phyloP scores from a whole-genome alignment of 2,329 filamentous ascomycete species.

The Ceratocystis cacaofunesta region DNA sequence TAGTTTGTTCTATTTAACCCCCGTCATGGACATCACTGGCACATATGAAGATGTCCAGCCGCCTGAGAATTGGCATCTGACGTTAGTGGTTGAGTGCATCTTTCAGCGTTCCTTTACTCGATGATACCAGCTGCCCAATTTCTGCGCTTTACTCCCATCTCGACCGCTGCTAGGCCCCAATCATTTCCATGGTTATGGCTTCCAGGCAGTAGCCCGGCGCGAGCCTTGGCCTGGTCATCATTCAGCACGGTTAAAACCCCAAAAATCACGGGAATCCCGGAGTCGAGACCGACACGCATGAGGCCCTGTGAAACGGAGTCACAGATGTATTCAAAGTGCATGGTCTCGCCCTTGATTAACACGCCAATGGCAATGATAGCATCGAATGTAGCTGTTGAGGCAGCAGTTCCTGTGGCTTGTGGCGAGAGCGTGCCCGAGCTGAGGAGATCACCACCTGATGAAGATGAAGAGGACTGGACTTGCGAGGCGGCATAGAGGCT shows the following conservation, averaged over 20 bases:
- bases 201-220: slow-evolving; percentile 70
- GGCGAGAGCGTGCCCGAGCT: slow-evolving; percentile 48
- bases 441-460: slow-evolving; percentile 63
- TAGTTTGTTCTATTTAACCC: not conserved
- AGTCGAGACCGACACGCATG: slow-evolving; percentile 88
- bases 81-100: not conserved
- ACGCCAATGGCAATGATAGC: slow-evolving; percentile 91
- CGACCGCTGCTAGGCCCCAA: slow-evolving; percentile 88
- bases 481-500: slow-evolving; percentile 77
- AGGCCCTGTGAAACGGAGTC: slow-evolving; percentile 81
- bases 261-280: slow-evolving; percentile 78
- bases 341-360: slow-evolving; percentile 95
- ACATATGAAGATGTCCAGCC: not conserved
- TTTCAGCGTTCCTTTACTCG: slow-evolving; percentile 22
- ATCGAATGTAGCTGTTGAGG: slow-evolving; percentile 58
- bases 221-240: slow-evolving; percentile 73
- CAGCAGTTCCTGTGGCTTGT: slow-evolving; percentile 26
- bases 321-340: slow-evolving; percentile 98
- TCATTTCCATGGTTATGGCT: slow-evolving; percentile 97
- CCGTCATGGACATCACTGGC: not conserved
- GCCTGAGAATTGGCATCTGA: too few species aligned
- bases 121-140: slow-evolving; percentile 63
- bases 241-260: slow-evolving; percentile 77
- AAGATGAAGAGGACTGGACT: slow-evolving; percentile 55
- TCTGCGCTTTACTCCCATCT: slow-evolving; percentile 77